Conservation (phyloP, 805 yeast genomes). For the Hagleromyces aurorensis region DNA sequence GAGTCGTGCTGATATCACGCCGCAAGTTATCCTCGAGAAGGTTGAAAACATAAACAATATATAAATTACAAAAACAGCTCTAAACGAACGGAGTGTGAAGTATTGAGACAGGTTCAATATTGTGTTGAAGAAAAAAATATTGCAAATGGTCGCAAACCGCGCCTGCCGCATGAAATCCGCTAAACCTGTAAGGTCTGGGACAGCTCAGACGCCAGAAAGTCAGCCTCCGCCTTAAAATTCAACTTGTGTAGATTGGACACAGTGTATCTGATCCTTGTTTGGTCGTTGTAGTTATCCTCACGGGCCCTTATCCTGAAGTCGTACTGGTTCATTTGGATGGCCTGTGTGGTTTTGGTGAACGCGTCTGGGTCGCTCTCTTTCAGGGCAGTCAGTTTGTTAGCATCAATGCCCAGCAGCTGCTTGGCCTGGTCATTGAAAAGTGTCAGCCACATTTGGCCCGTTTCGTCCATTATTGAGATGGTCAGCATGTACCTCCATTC, state of each 20-base stretch:
- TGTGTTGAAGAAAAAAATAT: too few relatives aligned
- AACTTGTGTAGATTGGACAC: constrained; percentile 46
- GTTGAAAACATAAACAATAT: too few relatives aligned
- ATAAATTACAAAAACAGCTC: too few relatives aligned
- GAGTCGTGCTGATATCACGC: too few relatives aligned
- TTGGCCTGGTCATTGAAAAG: constrained; percentile 81
- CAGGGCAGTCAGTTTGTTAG: constrained; percentile 48
- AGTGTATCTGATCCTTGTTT: constrained; percentile 65
- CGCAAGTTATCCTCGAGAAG: too few relatives aligned
- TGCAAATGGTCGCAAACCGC: too few relatives aligned
- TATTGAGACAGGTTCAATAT: too few relatives aligned
- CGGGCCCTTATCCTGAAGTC: constrained; percentile 73
- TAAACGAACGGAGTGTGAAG: too few relatives aligned
- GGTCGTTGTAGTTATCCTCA: constrained; percentile 78
- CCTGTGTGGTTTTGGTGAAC: constrained; percentile 39
- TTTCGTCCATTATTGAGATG: constrained; percentile 66
- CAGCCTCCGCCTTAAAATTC: constrained; percentile 54
- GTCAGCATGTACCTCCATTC: constrained; percentile 72
- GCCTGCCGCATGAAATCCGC: too few relatives aligned
- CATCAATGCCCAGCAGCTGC: constrained; percentile 52
- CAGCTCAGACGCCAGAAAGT: constrained; percentile 39
- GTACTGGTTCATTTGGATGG: constrained; percentile 57
- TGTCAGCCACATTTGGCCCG: constrained; percentile 82
- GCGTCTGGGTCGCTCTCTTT: constrained; percentile 40
- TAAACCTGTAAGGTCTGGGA: constrained; percentile 16